A percentile compares a stretch with the other conserved stretches of the same genome.
Evolutionary conservation across 2,329 filamentous ascomycete genomes (phyloP).

Genomic region (Trichoderma koningiopsis): DNA sequence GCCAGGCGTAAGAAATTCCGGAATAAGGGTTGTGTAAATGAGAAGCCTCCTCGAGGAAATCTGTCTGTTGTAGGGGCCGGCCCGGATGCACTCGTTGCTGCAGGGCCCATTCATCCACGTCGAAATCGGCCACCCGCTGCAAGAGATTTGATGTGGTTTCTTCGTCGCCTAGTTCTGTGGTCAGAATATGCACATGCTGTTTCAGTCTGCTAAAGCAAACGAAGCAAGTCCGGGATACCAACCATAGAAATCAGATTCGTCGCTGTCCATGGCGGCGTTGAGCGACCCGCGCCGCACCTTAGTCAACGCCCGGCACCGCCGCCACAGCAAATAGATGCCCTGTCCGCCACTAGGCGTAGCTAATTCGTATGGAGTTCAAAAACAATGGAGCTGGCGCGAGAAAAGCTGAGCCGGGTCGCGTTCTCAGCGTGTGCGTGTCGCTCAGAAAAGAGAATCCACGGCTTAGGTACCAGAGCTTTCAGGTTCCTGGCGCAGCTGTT

Average conservation of each 20-base stretch:
- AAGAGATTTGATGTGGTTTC: constrained; percentile 51
- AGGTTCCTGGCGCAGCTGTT: neutral
- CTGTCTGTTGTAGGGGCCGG: constrained; percentile 32
- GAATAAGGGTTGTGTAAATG: constrained; percentile 62
- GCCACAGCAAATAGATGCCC: constrained; percentile 1
- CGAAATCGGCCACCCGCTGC: constrained; percentile 52
- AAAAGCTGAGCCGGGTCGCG: neutral
- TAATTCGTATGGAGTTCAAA: neutral
- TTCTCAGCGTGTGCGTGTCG: neutral
- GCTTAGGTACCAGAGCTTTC: neutral
- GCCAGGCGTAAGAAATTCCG: constrained; percentile 58
- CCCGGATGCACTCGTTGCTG: constrained; percentile 35
- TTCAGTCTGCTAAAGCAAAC: neutral
- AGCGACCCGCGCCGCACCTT: neutral
- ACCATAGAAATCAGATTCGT: constrained; percentile 62
- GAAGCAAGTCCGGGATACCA: constrained; percentile 41
- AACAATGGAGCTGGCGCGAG: neutral
- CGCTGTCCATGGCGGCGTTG: constrained; percentile 42
- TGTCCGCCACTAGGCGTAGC: neutral
- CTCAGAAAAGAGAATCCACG: neutral
- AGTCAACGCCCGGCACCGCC: constrained; percentile 1
- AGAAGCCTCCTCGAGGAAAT: constrained; percentile 30
- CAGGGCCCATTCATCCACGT: constrained; percentile 49
- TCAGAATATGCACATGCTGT: neutral
- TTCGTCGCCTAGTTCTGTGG: constrained; percentile 53